Evolutionary conservation across 73 alveolate species (phyloP).

Genomic region (Paramecium octaurelia): DNA sequence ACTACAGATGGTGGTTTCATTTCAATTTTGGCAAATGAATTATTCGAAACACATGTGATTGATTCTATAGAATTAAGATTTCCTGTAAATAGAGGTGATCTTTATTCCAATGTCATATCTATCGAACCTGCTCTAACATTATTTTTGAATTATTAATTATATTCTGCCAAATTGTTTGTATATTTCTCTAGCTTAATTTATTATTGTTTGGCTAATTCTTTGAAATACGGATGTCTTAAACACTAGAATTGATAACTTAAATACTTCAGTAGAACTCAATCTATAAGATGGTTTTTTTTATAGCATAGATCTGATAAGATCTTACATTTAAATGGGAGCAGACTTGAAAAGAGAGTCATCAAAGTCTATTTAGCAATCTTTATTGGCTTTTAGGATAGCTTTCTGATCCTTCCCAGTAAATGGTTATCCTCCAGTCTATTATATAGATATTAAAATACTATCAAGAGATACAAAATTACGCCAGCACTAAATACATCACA

Average conservation of each 20-base stretch:
- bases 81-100: neutral
- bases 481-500: slow-evolving; percentile 61
- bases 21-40: neutral
- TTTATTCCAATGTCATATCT: neutral
- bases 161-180: neutral
- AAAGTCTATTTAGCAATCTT: slow-evolving; percentile 41
- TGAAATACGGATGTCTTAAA: slow-evolving; percentile 22
- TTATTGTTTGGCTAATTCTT: slow-evolving; percentile 10
- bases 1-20: neutral
- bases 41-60: neutral
- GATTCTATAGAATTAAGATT: neutral
- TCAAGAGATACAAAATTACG: slow-evolving; percentile 29
- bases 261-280: neutral
- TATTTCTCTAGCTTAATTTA: neutral
- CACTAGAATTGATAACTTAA: neutral
- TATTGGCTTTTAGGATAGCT: slow-evolving; percentile 6
- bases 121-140: neutral
- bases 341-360: neutral
- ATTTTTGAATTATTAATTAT: neutral
- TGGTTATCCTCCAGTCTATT: slow-evolving; percentile 49
- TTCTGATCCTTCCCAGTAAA: slow-evolving; percentile 42
- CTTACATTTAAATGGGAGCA: neutral
- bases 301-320: neutral
- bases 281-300: neutral
- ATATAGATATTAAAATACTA: neutral